Base-by-base conservation (phyloP, 768 basidiomycete genomes). In the Pholiota conissans region DNA sequence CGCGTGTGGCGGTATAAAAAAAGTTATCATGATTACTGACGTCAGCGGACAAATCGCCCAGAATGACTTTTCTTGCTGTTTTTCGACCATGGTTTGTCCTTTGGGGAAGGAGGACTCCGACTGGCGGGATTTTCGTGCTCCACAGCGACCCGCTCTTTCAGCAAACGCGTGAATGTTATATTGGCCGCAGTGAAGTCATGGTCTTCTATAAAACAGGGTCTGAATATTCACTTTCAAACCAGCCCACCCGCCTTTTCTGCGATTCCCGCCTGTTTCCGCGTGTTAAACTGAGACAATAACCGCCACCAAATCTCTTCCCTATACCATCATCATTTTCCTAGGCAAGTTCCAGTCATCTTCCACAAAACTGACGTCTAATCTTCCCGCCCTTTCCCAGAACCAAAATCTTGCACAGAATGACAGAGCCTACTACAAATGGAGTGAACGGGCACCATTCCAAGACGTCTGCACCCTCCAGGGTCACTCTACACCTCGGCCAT, bases 401-500 rank as follows among this genome's bases (percentile, higher is more conserved):
- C 5, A 22, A 24, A 24, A 5, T 24, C 20, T 7, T 16, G 37
- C 37, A 39, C 16, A 39, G 9, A 39, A 39, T 39, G 37, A 4
- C 42, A 22, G 18, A 13, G 22, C 22, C 42, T 22, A 24, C 42
- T 24, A 11, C 22, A 45, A 60, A 61, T 30, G 52, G 47, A 7
- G 40, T 27, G 26, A 59, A 59, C 24, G 60, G 46, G 50, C 9
- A 10, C 30, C 26, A n/a, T 29, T 48, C 20, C 32, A 35, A 47
- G 16, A 16, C 35, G 53, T 49, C 57, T 27, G 76, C 77, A 3
- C 85, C 86, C 1, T 77, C 84, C 11, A 80, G 81, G 47, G 85
- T 91, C 54, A 86, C 87, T 48, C 82, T 91, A 28, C 85, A 85
- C 50, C 83, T 91, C 27, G 89, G 87, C 1, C 87, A 91, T 69